Percentiles rank a stretch among this genome's conserved stretches.
These are phyloP conservation scores for Colletotrichum sp. DNA, from an alignment of 2,329 filamentous ascomycete species.

Conservation along the genomic window DNA sequence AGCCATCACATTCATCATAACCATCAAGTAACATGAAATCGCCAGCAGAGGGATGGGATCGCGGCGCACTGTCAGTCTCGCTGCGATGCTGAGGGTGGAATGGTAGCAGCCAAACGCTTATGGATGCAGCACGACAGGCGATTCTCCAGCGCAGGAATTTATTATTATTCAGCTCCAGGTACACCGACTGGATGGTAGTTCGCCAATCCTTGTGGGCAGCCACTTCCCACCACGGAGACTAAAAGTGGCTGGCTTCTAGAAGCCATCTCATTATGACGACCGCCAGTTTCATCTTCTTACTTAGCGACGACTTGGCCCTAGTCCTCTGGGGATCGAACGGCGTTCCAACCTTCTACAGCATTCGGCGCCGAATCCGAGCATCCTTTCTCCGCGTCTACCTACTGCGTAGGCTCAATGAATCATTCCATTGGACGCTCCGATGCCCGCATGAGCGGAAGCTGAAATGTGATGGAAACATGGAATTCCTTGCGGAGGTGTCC, in stretches of 20 bases:
- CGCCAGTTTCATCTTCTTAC: background rate
- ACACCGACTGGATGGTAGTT: background rate
- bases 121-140: background rate
- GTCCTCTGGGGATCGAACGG: background rate
- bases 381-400: background rate
- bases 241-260: background rate
- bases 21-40: background rate
- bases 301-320: background rate
- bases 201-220: background rate
- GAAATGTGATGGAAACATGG: background rate
- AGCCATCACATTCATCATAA: background rate
- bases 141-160: background rate
- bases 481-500: background rate
- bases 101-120: background rate
- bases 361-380: background rate
- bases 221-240: background rate
- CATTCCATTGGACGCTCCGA: background rate
- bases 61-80: background rate
- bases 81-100: background rate
- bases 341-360: conserved; percentile 2
- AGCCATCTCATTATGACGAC: background rate
- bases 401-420: background rate
- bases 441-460: background rate
- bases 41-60: background rate
- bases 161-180: background rate